Evolutionary conservation across 2,329 filamentous ascomycete genomes (phyloP).

Genomic region (Neurospora sp.): DNA sequence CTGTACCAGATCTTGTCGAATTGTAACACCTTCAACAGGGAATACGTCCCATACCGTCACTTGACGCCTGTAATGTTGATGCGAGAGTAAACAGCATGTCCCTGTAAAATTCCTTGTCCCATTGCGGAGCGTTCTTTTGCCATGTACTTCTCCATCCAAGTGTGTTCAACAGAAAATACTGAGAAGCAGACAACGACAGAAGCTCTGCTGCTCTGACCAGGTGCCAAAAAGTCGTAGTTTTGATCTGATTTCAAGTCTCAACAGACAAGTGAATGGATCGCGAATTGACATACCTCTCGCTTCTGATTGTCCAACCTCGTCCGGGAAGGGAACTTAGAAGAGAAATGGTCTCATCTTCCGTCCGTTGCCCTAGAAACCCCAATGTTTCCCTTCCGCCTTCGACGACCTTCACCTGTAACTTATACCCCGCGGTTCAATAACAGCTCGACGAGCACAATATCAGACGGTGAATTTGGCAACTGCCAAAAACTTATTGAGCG

Average conservation of each 20-base stretch:
- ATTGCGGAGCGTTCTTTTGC: background rate
- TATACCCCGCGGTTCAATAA: background rate
- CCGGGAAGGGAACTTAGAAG: no score
- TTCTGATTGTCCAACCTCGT: background rate
- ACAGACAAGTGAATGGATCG: background rate
- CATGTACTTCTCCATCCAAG: background rate
- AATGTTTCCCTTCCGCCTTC: background rate
- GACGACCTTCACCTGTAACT: background rate
- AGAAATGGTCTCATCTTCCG: no score
- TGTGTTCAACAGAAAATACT: accelerated
- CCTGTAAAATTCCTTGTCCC: no score
- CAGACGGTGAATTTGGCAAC: background rate
- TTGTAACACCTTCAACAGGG: no score
- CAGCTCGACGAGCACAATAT: background rate
- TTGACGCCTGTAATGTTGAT: background rate
- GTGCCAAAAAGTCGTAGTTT: no score
- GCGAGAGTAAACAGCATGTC: no score
- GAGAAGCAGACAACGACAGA: background rate
- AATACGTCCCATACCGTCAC: accelerated
- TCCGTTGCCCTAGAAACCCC: background rate
- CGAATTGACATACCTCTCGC: background rate
- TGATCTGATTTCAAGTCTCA: no score
- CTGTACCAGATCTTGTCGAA: background rate
- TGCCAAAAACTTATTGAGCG: background rate
- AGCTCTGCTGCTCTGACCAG: background rate